Percentiles rank a stretch among this genome's conserved stretches.
These are phyloP conservation scores for Pseudogymnoascus sp. DNA, from an alignment of 2,329 filamentous ascomycete genomes.

Conservation along the genomic window DNA sequence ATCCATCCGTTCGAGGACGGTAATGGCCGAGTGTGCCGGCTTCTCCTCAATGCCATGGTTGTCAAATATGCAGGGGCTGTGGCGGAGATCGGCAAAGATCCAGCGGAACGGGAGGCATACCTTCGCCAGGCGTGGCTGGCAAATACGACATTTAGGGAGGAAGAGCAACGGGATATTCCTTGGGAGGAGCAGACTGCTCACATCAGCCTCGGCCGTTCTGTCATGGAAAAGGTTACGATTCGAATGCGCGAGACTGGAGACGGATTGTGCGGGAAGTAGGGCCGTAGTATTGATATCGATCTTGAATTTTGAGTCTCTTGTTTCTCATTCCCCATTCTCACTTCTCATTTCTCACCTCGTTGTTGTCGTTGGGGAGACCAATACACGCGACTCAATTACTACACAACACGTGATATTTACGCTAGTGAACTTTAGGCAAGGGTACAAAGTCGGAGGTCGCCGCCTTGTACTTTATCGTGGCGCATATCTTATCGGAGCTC, in stretches of 20 bases:
- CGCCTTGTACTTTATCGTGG: neutral
- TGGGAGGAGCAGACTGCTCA: neutral
- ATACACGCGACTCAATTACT: neutral
- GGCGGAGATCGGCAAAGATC: slow-evolving; percentile 15
- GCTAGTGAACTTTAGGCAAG: neutral
- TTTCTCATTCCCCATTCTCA: neutral
- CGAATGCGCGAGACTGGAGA: neutral
- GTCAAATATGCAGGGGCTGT: slow-evolving; percentile 25
- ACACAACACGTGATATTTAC: neutral
- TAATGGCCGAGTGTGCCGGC: slow-evolving; percentile 32
- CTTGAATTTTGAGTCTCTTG: neutral
- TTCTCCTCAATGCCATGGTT: slow-evolving; percentile 33
- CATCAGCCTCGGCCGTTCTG: neutral
- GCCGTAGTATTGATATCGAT: neutral
- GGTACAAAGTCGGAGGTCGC: neutral
- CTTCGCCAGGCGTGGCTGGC: neutral
- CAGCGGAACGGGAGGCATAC: slow-evolving; percentile 16
- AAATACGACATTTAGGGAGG: neutral
- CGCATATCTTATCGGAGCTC: slow-evolving; percentile 8
- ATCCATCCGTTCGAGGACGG: slow-evolving; percentile 36
- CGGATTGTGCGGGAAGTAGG: too few relatives aligned
- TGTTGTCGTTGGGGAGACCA: neutral
- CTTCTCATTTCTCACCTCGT: neutral
- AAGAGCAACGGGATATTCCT: neutral
- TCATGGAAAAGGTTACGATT: neutral